Evolutionary conservation across 2,329 filamentous ascomycete species (phyloP).

Genomic region (Trichocomaceae sp.): DNA sequence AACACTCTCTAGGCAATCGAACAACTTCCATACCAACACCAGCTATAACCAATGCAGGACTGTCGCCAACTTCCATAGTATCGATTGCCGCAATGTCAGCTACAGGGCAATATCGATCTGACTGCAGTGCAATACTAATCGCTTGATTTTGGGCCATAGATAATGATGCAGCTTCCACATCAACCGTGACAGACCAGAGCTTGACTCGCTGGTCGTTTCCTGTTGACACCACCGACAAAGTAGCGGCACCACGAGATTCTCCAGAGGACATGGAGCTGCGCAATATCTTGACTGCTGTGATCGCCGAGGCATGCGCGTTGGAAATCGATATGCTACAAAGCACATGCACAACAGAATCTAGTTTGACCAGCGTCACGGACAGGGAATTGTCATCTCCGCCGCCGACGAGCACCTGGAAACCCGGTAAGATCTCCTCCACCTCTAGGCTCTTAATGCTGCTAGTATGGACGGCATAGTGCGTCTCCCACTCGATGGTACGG

Average conservation of each 20-base stretch:
- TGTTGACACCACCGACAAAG: conserved; percentile 30
- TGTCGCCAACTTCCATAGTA: conserved; percentile 16
- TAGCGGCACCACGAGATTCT: conserved; percentile 1
- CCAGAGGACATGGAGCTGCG: conserved; percentile 1
- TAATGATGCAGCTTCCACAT: conserved; percentile 9
- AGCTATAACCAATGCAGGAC: conserved; percentile 32
- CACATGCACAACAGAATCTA: conserved; percentile 8
- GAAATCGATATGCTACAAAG: conserved; percentile 32
- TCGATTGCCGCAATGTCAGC: conserved; percentile 51
- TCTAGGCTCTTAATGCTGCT: conserved; percentile 64
- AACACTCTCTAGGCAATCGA: neutral
- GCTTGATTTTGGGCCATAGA: conserved; percentile 14
- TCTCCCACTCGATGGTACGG: conserved; percentile 25
- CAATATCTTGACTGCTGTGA: conserved; percentile 35
- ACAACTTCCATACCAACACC: conserved; percentile 48
- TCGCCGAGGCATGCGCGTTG: conserved; percentile 40
- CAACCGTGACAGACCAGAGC: conserved; percentile 34
- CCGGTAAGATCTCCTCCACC: conserved; percentile 24
- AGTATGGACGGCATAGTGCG: conserved; percentile 59
- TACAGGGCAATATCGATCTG: conserved; percentile 42
- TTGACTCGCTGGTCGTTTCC: conserved; percentile 45
- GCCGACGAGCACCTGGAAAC: conserved; percentile 55
- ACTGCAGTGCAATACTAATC: conserved; percentile 21
- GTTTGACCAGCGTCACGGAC: conserved; percentile 47
- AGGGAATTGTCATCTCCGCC: conserved; percentile 87